phyloP scores from a whole-genome alignment of 1,284 basidiomycete species.

The Trichosporon faecale region DNA sequence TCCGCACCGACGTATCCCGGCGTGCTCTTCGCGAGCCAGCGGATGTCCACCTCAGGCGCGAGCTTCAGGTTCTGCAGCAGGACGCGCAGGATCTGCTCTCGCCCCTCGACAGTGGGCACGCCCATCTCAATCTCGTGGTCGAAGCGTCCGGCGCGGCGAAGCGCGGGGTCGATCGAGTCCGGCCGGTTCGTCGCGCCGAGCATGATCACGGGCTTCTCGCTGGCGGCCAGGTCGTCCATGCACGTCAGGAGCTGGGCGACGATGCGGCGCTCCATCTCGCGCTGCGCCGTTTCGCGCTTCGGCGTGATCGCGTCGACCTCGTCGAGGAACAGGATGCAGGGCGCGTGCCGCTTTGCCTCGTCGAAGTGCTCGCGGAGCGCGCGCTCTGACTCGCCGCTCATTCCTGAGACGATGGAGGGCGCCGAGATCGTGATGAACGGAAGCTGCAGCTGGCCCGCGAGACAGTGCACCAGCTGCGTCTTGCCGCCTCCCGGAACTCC shows the following conservation, averaged over 20 bases:
- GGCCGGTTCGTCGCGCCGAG: slow-evolving; percentile 96
- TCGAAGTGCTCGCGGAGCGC: slow-evolving; percentile 94
- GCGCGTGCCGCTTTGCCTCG: slow-evolving; percentile 85
- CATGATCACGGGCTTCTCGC: slow-evolving; percentile 74
- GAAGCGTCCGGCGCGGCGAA: slow-evolving; percentile 88
- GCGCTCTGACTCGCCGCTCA: slow-evolving; percentile 97
- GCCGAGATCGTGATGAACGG: slow-evolving; percentile 93
- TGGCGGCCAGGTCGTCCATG: slow-evolving; percentile 65
- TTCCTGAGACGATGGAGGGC: slow-evolving; percentile 90
- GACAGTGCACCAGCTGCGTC: slow-evolving; percentile 83
- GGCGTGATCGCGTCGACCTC: slow-evolving; percentile 98
- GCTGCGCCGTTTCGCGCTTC: slow-evolving; percentile 91
- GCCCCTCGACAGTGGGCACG: slow-evolving; percentile 84
- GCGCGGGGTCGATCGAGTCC: slow-evolving; percentile 87
- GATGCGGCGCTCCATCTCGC: slow-evolving; percentile 96
- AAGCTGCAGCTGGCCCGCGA: slow-evolving; percentile 86
- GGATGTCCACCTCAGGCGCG: slow-evolving; percentile 44
- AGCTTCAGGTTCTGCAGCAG: slow-evolving; percentile 43
- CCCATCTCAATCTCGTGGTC: slow-evolving; percentile 98
- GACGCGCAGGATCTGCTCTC: slow-evolving; percentile 82
- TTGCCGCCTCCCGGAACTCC: slow-evolving; percentile 98
- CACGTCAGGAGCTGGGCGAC: slow-evolving; percentile 96
- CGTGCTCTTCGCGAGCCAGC: slow-evolving; percentile 76
- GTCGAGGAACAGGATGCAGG: slow-evolving; percentile 89
- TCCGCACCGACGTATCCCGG: slow-evolving; percentile 98